phyloP scores from a whole-genome alignment of 2,329 filamentous ascomycete genomes.

The Trichoderma gracile region DNA sequence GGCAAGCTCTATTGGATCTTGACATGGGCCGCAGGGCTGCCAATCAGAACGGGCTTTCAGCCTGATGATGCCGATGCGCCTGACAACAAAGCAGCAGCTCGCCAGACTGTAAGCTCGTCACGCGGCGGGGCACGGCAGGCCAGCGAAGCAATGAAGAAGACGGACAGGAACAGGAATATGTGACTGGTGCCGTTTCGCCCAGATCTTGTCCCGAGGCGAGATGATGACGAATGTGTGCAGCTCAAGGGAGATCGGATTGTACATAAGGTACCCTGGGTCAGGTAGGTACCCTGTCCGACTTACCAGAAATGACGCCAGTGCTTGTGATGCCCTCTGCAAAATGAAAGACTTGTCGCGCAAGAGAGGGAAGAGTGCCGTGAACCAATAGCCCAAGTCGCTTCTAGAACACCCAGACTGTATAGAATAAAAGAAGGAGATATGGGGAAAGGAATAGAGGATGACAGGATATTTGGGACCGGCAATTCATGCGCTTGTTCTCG shows the following conservation, averaged over 20 bases:
- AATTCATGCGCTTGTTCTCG: not conserved
- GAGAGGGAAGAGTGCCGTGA: not conserved
- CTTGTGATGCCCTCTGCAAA: not conserved
- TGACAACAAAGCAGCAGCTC: not conserved
- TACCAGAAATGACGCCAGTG: slow-evolving; percentile 14
- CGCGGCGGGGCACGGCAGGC: not conserved
- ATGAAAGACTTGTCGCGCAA: not conserved
- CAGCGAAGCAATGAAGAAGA: not conserved
- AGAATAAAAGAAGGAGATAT: not conserved
- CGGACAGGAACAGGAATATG: not conserved
- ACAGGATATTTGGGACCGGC: not conserved
- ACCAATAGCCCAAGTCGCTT: not conserved
- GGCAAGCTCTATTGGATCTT: not conserved
- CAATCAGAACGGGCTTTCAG: slow-evolving; percentile 9
- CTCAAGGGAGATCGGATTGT: slow-evolving; percentile 7
- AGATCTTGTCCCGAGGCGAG: not conserved
- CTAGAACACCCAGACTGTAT: not conserved
- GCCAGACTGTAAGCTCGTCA: not conserved
- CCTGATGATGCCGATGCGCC: slow-evolving; percentile 18
- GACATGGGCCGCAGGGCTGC: slow-evolving; percentile 5
- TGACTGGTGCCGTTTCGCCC: not conserved
- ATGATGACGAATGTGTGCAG: not conserved
- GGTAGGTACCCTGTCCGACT: too few relatives aligned
- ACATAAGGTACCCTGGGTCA: not conserved
- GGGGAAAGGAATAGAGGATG: not conserved